Percentiles rank a stretch among this genome's conserved stretches.
These are phyloP conservation scores for Apiotrichum laibachii DNA, from an alignment of 1,284 basidiomycete genomes.

Conservation along the genomic window DNA sequence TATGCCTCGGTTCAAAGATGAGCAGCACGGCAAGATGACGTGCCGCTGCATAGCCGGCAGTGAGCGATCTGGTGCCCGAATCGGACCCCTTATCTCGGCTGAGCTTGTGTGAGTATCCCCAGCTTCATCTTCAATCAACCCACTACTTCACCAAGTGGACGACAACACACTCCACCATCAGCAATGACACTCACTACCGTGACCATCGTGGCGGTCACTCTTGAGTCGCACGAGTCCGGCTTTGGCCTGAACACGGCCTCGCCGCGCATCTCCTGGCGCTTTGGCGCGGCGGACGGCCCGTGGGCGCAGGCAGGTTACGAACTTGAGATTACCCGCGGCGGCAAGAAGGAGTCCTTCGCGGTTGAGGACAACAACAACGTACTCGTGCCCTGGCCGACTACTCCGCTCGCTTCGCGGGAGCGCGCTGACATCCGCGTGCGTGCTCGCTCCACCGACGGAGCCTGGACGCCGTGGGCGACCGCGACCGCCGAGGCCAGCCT, in stretches of 20 bases:
- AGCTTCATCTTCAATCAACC: too few relatives aligned
- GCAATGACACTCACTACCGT: not conserved
- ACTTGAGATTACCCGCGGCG: constrained; percentile 20
- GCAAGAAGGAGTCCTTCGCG: constrained; percentile 18
- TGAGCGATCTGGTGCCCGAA: too few relatives aligned
- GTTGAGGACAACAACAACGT: constrained; percentile 22
- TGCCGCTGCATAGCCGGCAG: too few relatives aligned
- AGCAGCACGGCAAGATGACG: too few relatives aligned
- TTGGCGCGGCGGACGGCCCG: constrained; percentile 16
- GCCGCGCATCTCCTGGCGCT: constrained; percentile 40
- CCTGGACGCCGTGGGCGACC: constrained; percentile 8
- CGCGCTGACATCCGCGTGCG: constrained; percentile 22
- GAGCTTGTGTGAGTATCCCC: too few relatives aligned
- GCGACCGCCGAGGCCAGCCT: constrained; percentile 3
- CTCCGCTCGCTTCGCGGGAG: constrained; percentile 26
- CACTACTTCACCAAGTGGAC: too few relatives aligned
- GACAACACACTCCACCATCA: too few relatives aligned
- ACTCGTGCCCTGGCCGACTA: constrained; percentile 37
- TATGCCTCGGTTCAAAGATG: too few relatives aligned
- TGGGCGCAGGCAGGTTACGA: constrained; percentile 39
- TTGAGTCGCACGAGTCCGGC: not conserved
- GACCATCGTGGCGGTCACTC: not conserved
- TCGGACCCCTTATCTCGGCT: too few relatives aligned
- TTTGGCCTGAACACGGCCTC: not conserved
- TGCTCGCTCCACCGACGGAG: constrained; percentile 23